Conservation (phyloP, 805 yeast species). For the Cyberlindnera americana region DNA sequence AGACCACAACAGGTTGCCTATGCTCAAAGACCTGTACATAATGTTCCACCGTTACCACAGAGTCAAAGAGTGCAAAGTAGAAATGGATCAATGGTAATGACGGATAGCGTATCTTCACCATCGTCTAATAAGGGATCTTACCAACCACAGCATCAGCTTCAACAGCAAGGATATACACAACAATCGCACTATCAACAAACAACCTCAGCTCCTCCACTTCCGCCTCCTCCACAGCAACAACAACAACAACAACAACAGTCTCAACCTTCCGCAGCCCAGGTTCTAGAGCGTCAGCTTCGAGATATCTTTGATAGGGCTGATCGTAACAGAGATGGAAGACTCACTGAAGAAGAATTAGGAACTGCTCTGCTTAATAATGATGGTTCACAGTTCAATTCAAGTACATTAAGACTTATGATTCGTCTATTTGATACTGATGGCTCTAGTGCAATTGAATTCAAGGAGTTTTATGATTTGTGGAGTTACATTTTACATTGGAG, state of each 20-base stretch:
- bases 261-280: conserved; percentile 18
- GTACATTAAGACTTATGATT: conserved; percentile 61
- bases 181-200: conserved; percentile 1
- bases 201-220: not conserved
- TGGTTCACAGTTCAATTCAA: conserved; percentile 55
- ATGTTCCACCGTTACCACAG: conserved; percentile 4
- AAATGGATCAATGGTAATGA: not conserved
- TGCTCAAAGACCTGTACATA: not conserved
- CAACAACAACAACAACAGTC: conserved; percentile 11
- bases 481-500: conserved; percentile 65
- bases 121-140: not conserved
- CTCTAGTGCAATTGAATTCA: conserved; percentile 44
- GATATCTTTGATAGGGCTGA: conserved; percentile 54
- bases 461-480: conserved; percentile 67
- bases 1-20: not conserved
- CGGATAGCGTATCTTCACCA: not conserved
- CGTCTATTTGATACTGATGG: conserved; percentile 54
- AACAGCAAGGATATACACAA: not conserved
- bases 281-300: conserved; percentile 43
- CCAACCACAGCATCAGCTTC: not conserved
- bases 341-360: conserved; percentile 55
- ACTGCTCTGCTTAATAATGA: conserved; percentile 60
- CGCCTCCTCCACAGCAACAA: conserved; percentile 3
- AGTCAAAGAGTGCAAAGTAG: conserved; percentile 5
- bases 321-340: conserved; percentile 47